These are phyloP conservation scores for Fusarium illudens DNA, from an alignment of 2,329 filamentous ascomycete species.

Conservation along the genomic window DNA sequence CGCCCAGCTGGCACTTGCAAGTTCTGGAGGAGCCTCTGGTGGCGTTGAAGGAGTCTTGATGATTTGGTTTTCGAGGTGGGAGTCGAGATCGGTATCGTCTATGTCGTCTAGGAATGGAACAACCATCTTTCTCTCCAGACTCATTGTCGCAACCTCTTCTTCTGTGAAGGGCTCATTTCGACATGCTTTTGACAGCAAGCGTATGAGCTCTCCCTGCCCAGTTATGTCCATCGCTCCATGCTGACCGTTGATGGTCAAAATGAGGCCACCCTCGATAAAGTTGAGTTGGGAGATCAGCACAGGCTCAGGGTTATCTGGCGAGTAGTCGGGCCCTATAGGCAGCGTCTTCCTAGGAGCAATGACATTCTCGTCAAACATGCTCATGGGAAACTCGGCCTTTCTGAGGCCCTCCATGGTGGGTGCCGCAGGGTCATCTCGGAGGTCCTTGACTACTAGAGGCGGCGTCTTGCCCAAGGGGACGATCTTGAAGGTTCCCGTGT, in stretches of 20 bases:
- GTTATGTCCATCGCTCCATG: constrained; percentile 62
- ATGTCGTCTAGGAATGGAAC: constrained; percentile 54
- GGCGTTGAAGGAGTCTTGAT: constrained; percentile 38
- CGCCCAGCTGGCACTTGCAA: constrained; percentile 51
- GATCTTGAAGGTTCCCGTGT: constrained; percentile 52
- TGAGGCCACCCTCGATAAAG: constrained; percentile 57
- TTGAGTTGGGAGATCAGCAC: constrained; percentile 60
- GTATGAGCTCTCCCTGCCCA: constrained; percentile 57
- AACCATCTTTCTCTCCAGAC: constrained; percentile 48
- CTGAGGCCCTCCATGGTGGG: constrained; percentile 51
- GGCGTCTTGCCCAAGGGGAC: constrained; percentile 44
- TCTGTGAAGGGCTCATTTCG: constrained; percentile 53
- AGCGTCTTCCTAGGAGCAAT: constrained; percentile 54
- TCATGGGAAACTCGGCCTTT: constrained; percentile 53
- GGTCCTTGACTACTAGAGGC: constrained; percentile 53
- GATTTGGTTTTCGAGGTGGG: constrained; percentile 49
- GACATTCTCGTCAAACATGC: constrained; percentile 57
- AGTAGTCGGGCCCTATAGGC: constrained; percentile 39
- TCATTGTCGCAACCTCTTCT: constrained; percentile 55
- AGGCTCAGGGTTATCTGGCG: constrained; percentile 38
- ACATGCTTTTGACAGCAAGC: constrained; percentile 60
- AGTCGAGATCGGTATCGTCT: constrained; percentile 47
- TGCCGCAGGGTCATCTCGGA: constrained; percentile 46
- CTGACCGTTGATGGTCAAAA: constrained; percentile 58
- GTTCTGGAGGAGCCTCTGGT: constrained; percentile 8